Evolutionary conservation across 2,329 filamentous ascomycete genomes (phyloP).

Genomic region (Ceratocystis eucalypticola): DNA sequence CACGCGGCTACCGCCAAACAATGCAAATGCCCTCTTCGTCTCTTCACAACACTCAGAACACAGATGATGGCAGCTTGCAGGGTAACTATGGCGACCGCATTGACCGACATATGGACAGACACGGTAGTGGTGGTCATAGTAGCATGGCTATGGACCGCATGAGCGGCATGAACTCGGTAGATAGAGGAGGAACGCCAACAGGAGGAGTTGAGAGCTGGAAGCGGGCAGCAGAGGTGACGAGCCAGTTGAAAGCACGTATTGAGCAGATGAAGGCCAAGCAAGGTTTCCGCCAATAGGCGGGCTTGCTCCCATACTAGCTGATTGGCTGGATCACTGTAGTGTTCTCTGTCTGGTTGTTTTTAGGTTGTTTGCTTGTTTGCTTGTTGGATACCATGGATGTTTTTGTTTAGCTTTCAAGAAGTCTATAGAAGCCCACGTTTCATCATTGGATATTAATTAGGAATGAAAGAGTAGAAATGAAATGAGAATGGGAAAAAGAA

Average conservation of each 20-base stretch:
- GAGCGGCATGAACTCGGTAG: slow-evolving; percentile 2
- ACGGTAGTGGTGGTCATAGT: slow-evolving; percentile 1
- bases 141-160: slow-evolving; percentile 8
- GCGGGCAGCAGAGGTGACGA: slow-evolving; percentile 91
- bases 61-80: slow-evolving; percentile 15
- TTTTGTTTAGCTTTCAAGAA: not conserved
- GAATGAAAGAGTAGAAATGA: too few relatives aligned
- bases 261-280: slow-evolving; percentile 80
- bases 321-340: not conserved
- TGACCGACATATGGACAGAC: not conserved
- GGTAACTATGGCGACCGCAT: slow-evolving; percentile 13
- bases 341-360: not conserved
- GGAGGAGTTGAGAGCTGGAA: slow-evolving; percentile 81
- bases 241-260: slow-evolving; percentile 90
- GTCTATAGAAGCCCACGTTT: slow-evolving; percentile 6
- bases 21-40: slow-evolving; percentile 16
- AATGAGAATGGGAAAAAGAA: too few relatives aligned
- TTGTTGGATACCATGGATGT: slow-evolving; percentile 6
- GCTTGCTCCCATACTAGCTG: not conserved
- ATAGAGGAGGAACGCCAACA: slow-evolving; percentile 8
- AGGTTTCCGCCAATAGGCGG: slow-evolving; percentile 21
- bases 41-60: slow-evolving; percentile 8
- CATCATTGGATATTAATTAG: not conserved
- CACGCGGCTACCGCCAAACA: slow-evolving; percentile 37
- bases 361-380: slow-evolving; percentile 7